Conservation (phyloP, 2,329 filamentous ascomycete species). For the Neopestalotiopsis sp. region DNA sequence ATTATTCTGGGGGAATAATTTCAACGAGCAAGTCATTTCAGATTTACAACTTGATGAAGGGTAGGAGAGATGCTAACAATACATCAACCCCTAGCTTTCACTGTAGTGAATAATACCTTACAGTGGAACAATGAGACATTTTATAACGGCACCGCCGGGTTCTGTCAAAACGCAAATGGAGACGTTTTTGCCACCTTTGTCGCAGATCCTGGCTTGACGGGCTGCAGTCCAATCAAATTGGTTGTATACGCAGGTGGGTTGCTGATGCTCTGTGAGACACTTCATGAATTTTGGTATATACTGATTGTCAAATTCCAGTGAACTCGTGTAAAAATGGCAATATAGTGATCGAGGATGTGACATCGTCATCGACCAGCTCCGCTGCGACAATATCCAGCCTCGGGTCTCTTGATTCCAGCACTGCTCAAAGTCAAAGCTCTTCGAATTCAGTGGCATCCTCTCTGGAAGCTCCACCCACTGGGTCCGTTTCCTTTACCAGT, state of each 20-base stretch:
- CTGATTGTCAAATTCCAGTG: background rate
- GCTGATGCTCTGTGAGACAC: background rate
- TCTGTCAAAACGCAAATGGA: constrained; percentile 4
- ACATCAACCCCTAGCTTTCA: constrained; percentile 2
- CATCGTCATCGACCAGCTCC: background rate
- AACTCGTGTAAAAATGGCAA: constrained; percentile 7
- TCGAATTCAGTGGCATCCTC: background rate
- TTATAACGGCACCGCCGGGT: constrained; percentile 14
- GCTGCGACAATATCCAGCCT: background rate
- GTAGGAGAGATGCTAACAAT: background rate
- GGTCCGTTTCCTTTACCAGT: too few species aligned
- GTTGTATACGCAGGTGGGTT: constrained; percentile 14
- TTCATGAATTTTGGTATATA: too few species aligned
- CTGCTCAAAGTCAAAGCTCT: background rate
- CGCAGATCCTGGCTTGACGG: background rate
- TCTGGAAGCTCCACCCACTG: background rate
- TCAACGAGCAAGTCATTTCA: background rate
- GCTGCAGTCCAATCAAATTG: constrained; percentile 9
- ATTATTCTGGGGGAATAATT: constrained; percentile 16
- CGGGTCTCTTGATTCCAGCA: background rate
- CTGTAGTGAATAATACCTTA: constrained; percentile 2
- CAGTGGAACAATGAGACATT: constrained; percentile 16
- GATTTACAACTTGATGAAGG: background rate
- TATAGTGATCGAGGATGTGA: constrained; percentile 1
- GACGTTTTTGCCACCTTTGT: constrained; percentile 13